These are phyloP conservation scores for Debaryomycetaceae sp. DNA, from an alignment of 1,139 yeast genomes.

Conservation along the genomic window DNA sequence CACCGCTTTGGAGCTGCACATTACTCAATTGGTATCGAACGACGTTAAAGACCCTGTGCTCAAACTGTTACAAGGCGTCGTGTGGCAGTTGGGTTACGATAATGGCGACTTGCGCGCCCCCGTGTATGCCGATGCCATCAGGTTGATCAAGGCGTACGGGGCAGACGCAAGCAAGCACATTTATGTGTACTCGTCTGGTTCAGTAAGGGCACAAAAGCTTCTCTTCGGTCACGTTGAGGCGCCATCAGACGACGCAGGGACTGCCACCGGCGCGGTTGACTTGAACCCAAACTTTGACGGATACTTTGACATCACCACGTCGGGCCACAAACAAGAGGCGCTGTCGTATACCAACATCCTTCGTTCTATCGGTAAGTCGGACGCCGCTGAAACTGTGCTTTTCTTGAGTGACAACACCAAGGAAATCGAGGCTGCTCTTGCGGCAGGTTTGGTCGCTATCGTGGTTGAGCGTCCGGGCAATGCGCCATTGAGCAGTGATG, in stretches of 20 bases:
- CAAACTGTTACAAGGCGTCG: slow-evolving; percentile 75
- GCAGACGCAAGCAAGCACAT: slow-evolving; percentile 24
- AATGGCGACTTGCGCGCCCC: slow-evolving; percentile 76
- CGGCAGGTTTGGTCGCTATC: slow-evolving; percentile 56
- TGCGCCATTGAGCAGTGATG: slow-evolving; percentile 41
- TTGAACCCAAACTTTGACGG: slow-evolving; percentile 54
- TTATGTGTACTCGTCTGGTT: slow-evolving; percentile 88
- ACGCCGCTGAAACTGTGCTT: slow-evolving; percentile 32
- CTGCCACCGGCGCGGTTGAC: slow-evolving; percentile 30
- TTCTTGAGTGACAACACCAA: slow-evolving; percentile 73
- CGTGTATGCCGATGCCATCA: slow-evolving; percentile 67
- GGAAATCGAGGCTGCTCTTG: slow-evolving; percentile 69
- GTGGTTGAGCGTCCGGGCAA: slow-evolving; percentile 79
- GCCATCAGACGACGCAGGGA: slow-evolving; percentile 10
- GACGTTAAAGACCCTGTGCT: slow-evolving; percentile 78
- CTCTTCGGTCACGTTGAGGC: slow-evolving; percentile 61
- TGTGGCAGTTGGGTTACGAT: slow-evolving; percentile 80
- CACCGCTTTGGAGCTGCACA: slow-evolving; percentile 36
- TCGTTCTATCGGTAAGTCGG: slow-evolving; percentile 32
- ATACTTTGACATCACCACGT: slow-evolving; percentile 81
- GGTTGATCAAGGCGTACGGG: slow-evolving; percentile 42
- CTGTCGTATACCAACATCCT: slow-evolving; percentile 59
- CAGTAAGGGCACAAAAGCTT: slow-evolving; percentile 78
- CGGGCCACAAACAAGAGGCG: slow-evolving; percentile 65
- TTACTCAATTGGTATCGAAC: slow-evolving; percentile 50